Evolutionary conservation across 2,329 filamentous ascomycete genomes (phyloP).

Genomic region (Exserohilum turcica): DNA sequence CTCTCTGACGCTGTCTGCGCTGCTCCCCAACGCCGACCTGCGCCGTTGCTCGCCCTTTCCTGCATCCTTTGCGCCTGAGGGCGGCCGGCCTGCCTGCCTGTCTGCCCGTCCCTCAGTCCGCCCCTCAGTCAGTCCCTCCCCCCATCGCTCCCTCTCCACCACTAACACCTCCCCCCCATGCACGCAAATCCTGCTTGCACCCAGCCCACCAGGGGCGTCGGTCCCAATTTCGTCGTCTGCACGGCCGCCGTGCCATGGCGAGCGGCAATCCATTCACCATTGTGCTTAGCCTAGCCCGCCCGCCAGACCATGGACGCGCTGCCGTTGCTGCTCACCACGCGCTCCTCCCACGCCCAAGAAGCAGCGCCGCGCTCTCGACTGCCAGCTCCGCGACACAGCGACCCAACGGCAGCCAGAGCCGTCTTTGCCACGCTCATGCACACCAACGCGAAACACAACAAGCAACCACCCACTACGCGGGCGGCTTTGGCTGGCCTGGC

Average conservation of each 20-base stretch:
- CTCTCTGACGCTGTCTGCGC: too few relatives aligned
- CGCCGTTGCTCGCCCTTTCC: too few relatives aligned
- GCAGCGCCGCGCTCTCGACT: neutral
- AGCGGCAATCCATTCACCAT: neutral
- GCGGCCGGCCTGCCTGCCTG: too few relatives aligned
- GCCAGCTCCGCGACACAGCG: neutral
- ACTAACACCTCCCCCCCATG: neutral
- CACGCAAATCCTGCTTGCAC: neutral
- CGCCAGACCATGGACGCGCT: neutral
- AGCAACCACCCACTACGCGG: constrained; percentile 14
- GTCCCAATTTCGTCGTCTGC: constrained; percentile 9
- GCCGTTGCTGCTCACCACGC: neutral
- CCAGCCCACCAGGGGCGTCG: neutral
- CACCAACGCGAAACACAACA: constrained; percentile 12
- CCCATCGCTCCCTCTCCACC: too few relatives aligned
- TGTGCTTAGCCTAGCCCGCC: neutral
- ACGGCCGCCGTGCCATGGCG: constrained; percentile 3
- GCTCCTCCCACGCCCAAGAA: neutral
- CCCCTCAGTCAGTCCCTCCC: too few relatives aligned
- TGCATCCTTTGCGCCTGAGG: too few relatives aligned
- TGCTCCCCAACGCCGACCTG: neutral
- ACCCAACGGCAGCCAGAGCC: neutral
- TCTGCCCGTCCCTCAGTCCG: too few relatives aligned
- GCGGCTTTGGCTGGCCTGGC: constrained; percentile 10
- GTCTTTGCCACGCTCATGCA: constrained; percentile 1